Percentiles rank a stretch among this genome's conserved stretches.
Conservation (phyloP, 257 asterid species). For the Anisodus acutangulus region DNA sequence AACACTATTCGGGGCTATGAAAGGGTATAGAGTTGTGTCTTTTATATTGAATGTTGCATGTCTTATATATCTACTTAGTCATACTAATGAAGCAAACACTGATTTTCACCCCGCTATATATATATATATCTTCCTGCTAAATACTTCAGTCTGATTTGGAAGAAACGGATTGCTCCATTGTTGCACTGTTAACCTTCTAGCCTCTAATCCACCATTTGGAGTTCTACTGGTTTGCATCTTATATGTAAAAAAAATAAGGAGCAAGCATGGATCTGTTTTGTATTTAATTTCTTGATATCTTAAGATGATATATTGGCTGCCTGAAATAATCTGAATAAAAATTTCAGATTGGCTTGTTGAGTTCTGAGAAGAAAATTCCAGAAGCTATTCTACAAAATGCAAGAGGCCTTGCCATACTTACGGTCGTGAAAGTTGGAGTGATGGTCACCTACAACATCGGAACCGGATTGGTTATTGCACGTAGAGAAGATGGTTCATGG, state of each 20-base stretch:
- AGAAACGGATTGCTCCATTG: constrained; percentile 21
- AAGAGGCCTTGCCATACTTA: constrained; percentile 90
- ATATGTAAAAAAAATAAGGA: not conserved
- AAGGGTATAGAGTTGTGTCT: constrained; percentile 49
- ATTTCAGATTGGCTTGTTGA: constrained; percentile 71
- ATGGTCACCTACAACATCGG: constrained; percentile 93
- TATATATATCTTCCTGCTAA: not conserved
- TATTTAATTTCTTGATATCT: constrained; percentile 13
- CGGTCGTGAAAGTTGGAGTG: constrained; percentile 89
- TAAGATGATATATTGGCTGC: not conserved
- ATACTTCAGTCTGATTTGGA: not conserved
- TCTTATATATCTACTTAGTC: not conserved
- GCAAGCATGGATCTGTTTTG: not conserved
- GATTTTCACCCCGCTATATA: not conserved
- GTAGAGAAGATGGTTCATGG: constrained; percentile 94
- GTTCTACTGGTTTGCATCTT: not conserved
- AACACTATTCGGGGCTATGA: constrained; percentile 77
- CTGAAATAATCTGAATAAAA: constrained; percentile 27
- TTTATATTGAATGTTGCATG: not conserved
- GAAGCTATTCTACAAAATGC: constrained; percentile 85
- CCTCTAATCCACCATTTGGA: not conserved
- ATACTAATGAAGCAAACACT: constrained; percentile 10
- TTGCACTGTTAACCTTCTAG: not conserved
- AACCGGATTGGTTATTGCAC: constrained; percentile 92
- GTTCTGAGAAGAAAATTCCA: constrained; percentile 87